Evolutionary conservation across 2,329 filamentous ascomycete genomes (phyloP), one percentile per base, ranked within the genome.

Genomic region (Hypomyces perniciosus): DNA sequence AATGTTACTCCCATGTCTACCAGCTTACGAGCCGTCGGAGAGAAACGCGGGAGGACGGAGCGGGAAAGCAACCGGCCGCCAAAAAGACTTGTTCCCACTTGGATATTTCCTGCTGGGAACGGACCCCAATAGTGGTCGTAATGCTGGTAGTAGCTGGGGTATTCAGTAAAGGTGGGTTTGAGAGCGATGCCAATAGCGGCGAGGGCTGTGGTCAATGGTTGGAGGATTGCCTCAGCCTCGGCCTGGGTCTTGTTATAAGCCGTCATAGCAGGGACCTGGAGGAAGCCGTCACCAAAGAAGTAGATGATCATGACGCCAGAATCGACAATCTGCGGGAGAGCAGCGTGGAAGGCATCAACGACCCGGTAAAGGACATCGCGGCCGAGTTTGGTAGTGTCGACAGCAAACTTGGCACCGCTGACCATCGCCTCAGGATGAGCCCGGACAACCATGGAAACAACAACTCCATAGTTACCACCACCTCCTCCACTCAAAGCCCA

Each of bases 401-500:
- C 20, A 10, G 44, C 7, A 26, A 54, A 35, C 5, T 71, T 64
- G 1, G 62, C 64, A 5, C 68, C 67, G 27, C 61, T 60, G 30
- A 66, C 61, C 28, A 62, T 62, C 33, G 51, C 50, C 33, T 54
- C 49, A 2, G 62, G 63, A 45, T 69, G 67, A 3, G 65, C 65
- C 7, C 63, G 65, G 34, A 71, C 63, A 2, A 65, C 65, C 46
- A 69, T 58, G 2, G 68, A 72, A 27, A 67, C 60, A 6, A 74
- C 72, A 4, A 76, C 67, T 2, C 72, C 74, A 51, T 69, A 76
- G 3, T 70, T 74, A 44, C 67, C 71, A 5, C 73, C 76, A 1
- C 81, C 80, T 2, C 80, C 79, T 5, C 80, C 79, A 40, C 71
- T 69, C 3, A 83, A 64, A 4, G 81, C 81, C 80, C 80, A 85